phyloP scores from a whole-genome alignment of 2,329 filamentous ascomycete genomes.

The Magnaporthiopsis poae region DNA sequence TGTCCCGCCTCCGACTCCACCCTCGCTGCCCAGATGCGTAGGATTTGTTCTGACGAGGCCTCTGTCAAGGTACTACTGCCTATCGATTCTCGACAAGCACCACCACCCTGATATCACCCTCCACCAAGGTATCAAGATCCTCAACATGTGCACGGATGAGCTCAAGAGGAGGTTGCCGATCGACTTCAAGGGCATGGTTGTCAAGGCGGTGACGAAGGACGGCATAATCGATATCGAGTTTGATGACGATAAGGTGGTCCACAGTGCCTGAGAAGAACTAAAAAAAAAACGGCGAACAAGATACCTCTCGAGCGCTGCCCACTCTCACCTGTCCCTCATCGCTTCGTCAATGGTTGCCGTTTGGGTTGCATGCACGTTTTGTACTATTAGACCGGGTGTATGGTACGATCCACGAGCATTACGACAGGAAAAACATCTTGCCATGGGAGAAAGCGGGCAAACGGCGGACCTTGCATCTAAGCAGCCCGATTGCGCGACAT shows the following conservation, averaged over 20 bases:
- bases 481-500: neutral
- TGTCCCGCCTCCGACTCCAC: constrained; percentile 7
- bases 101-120: constrained; percentile 89
- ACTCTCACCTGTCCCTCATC: neutral
- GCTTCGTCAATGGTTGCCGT: constrained; percentile 2
- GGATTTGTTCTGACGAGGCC: neutral
- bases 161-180: constrained; percentile 92
- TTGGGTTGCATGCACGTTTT: constrained; percentile 7
- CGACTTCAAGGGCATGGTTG: constrained; percentile 93
- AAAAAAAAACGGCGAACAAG: neutral
- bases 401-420: neutral
- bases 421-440: neutral
- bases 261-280: constrained; percentile 38
- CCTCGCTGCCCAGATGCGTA: neutral
- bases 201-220: constrained; percentile 92
- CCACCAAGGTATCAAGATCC: constrained; percentile 80
- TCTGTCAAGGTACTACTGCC: constrained; percentile 73
- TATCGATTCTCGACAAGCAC: constrained; percentile 96
- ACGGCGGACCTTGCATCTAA: neutral
- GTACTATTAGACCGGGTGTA: constrained; percentile 7
- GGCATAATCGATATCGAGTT: constrained; percentile 78
- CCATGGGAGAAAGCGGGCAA: neutral
- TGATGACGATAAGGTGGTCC: constrained; percentile 67
- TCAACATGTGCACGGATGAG: constrained; percentile 93
- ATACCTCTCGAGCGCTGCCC: neutral